A percentile compares a stretch with the other conserved stretches of the same genome.
Evolutionary conservation across 257 asterid species (phyloP).

Genomic region (Capsicum chinense): DNA sequence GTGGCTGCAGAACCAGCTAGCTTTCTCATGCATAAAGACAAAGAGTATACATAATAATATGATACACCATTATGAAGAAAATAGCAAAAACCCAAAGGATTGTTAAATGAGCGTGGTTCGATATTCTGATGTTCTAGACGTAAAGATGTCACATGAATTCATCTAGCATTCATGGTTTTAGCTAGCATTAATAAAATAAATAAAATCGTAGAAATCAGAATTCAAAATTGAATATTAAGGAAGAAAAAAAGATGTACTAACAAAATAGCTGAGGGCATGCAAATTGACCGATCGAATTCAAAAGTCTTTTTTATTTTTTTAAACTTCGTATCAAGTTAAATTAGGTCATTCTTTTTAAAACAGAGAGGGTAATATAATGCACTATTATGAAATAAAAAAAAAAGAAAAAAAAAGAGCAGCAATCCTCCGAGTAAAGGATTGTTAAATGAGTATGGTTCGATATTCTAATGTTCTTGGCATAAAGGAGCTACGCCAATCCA

Average conservation of each 20-base stretch:
- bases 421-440: no score
- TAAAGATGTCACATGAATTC: not conserved
- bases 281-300: not conserved
- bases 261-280: not conserved
- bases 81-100: not conserved
- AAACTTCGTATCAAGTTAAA: no score
- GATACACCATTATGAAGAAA: not conserved
- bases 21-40: not conserved
- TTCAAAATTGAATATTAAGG: not conserved
- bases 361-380: no score
- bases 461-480: no score
- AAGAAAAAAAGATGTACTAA: not conserved
- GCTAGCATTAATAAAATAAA: not conserved
- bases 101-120: not conserved
- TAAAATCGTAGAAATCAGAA: not conserved
- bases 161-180: not conserved
- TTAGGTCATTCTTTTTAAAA: no score
- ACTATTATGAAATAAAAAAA: no score
- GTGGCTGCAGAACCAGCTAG: constrained; percentile 16
- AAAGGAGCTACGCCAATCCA: no score
- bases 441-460: no score
- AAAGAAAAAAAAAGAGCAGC: no score
- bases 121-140: accelerated
- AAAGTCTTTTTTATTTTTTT: no score
- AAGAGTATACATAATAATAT: not conserved